Evolutionary conservation across 441 rosid species (phyloP).

Genomic region (Omphalea diandra): DNA sequence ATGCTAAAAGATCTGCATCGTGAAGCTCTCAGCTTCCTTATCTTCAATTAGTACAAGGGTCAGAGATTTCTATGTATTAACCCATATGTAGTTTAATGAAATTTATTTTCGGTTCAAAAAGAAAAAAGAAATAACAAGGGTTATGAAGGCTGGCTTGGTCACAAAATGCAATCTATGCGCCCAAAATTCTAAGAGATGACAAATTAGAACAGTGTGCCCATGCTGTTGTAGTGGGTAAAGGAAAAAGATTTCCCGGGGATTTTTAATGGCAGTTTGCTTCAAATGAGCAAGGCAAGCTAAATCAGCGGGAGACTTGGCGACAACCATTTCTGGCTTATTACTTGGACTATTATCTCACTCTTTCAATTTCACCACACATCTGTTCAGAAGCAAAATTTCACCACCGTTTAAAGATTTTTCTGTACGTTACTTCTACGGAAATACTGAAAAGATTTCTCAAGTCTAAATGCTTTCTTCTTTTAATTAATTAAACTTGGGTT

Average conservation of each 20-base stretch:
- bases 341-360: constrained; percentile 6
- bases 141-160: constrained; percentile 5
- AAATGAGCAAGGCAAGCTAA: constrained; percentile 15
- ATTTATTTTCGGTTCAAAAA: no score
- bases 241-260: neutral
- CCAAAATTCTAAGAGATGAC: neutral
- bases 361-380: neutral
- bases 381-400: neutral
- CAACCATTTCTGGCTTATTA: constrained; percentile 17
- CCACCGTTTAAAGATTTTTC: neutral
- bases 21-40: no score
- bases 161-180: neutral
- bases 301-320: constrained; percentile 6
- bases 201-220: neutral
- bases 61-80: no score
- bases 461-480: no score
- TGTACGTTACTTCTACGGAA: neutral
- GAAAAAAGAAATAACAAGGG: no score
- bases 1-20: no score
- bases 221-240: neutral
- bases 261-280: constrained; percentile 11
- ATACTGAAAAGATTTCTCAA: neutral
- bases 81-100: no score
- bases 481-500: no score
- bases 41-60: no score